Evolutionary conservation across 768 basidiomycete genomes (phyloP), one percentile per base, ranked within the genome.

Genomic region (Mycena leptocephala): DNA sequence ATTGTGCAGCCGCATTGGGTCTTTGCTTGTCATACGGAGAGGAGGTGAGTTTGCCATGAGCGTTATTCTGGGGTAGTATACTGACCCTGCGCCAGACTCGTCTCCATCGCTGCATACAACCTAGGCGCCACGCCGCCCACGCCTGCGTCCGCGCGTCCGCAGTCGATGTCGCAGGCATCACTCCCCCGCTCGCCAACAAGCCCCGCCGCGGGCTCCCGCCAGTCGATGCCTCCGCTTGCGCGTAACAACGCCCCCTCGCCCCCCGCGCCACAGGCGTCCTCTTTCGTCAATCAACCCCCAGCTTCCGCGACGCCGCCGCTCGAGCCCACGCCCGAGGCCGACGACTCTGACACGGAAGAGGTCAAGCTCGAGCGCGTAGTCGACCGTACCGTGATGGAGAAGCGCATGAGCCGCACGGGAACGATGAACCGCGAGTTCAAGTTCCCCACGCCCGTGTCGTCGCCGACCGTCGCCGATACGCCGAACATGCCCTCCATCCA

Each of bases 1-100:
- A 93, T 99, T 64, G 97, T 99, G 2, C 95, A 97, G 76, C 98
- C 98, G 2, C 93, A 95, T 58, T 99, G 98, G 98, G 90, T 99
- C 78, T 83, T 99, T 37, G 96, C 98, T 0, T 99, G 98, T 82
- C 91, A 94, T 64, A 83, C 91, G 0, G 96, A 98, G 82, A 93
- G 94, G 81, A 95, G 94, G 96, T 97, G 76, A 76, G 93, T 75
- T 66, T 51, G 11, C 28, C n/a, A n/a, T n/a, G n/a, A n/a, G 62
- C 24, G 43, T 24, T 48, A 37, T 5, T 16, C 22, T 33, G 32
- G 13, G 22, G 14, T 14, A 9, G 1, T n/a, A 55, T 69, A 26
- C 75, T 64, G 26, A 51, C 39, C 13, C n/a, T 6, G 70, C 20
- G 65, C 63, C 72, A 96, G 95, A 81, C 96, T 98, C 95, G 91